Evolutionary conservation across 306 rosid genomes (phyloP), one percentile per base, ranked within the genome.

Genomic region (Cicer arietinum): DNA sequence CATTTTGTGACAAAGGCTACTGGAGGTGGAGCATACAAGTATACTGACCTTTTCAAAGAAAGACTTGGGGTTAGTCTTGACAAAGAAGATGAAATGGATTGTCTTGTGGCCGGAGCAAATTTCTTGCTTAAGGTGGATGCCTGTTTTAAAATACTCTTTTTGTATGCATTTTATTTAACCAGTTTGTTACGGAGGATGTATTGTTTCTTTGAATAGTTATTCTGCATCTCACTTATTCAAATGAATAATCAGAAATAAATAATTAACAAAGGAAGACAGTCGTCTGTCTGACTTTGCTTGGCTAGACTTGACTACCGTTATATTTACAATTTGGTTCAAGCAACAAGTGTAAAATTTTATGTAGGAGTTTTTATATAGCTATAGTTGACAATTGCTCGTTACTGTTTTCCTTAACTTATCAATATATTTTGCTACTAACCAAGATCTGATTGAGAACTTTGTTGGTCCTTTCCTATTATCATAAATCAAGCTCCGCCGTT

Each of bases 11-110:
- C 60, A 76, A 90, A 94, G 99, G 99, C 99, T 79, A 92, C 99
- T 78, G 99, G 99, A 53, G 99, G 99, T 63, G 99, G 99, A 76
- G 98, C 99, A 41, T 95, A 92, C 88, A 95, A 92, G 88, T 95
- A 83, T 77, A 87, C 99, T 20, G 97, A 95, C 82, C 97, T 95
- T 72, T 92, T 95, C 85, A 95, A 92, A 83, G 96, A 95, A 89
- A 92, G 88, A 84, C 99, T 95, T 56, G 99, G 99, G 39, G 98
- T 95, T 73, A 84, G 96, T 71, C 87, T 95, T 67, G 99, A 95
- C 88, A 95, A 95, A 85, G 99, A 95, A 84, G 99, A 95, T 20
- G 99, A 95, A 84, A 95, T 95, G 99, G 68, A 85, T 64, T 95
- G 98, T 84, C 99, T 95, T 39, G 99, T 95, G 47, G 85, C 99